Percentiles rank a stretch among this genome's conserved stretches.
These are phyloP conservation scores for Eremothecium cymbalariae DNA, from an alignment of 1,139 yeast genomes.

Conservation along the genomic window DNA sequence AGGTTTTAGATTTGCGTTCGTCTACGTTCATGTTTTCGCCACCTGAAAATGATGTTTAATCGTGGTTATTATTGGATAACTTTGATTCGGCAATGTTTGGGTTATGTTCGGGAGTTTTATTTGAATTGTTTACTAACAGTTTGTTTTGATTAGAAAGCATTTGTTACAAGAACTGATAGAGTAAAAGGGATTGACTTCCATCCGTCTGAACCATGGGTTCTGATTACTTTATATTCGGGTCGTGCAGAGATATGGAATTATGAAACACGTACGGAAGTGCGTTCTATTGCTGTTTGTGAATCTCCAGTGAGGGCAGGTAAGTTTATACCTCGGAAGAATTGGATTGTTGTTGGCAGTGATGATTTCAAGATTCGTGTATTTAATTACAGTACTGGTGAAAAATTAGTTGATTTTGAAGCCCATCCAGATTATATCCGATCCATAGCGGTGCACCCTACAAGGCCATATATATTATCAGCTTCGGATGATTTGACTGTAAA, in stretches of 20 bases:
- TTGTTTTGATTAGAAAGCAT: slow-evolving; percentile 20
- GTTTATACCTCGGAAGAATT: slow-evolving; percentile 90
- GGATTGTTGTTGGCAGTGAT: slow-evolving; percentile 95
- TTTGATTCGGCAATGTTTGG: background rate
- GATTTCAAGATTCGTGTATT: slow-evolving; percentile 89
- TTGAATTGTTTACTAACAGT: slow-evolving; percentile 4
- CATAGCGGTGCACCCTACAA: slow-evolving; percentile 88
- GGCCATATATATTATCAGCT: slow-evolving; percentile 80
- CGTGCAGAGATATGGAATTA: slow-evolving; percentile 86
- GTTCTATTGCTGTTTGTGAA: slow-evolving; percentile 79
- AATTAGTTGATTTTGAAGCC: slow-evolving; percentile 90
- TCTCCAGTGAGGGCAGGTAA: slow-evolving; percentile 94
- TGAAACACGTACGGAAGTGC: slow-evolving; percentile 61
- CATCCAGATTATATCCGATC: slow-evolving; percentile 95
- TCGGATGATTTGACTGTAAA: slow-evolving; percentile 88
- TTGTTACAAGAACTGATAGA: slow-evolving; percentile 64
- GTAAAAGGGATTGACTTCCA: slow-evolving; percentile 98
- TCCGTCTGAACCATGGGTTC: slow-evolving; percentile 95
- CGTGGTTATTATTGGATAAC: no score
- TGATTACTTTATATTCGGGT: slow-evolving; percentile 77
- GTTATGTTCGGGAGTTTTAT: background rate
- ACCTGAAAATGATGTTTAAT: no score
- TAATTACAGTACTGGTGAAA: slow-evolving; percentile 93
- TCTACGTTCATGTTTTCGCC: no score
- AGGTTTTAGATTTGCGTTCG: no score